Evolutionary conservation across 169 alveolate species (phyloP), one percentile per base, ranked within the genome.

Genomic region (Cryptosporidium canis): DNA sequence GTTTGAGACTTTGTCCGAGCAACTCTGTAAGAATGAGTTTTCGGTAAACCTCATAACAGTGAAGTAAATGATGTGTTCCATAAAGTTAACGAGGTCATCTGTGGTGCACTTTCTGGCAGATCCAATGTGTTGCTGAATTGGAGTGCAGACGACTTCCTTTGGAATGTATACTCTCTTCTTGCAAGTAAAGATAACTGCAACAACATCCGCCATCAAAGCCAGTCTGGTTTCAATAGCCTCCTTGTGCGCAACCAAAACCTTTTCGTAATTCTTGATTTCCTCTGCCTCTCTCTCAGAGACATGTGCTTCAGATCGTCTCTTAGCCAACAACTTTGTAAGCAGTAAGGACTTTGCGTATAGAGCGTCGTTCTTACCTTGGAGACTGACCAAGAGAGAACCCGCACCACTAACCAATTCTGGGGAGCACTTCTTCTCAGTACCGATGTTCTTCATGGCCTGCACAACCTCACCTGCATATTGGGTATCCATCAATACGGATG

Each of bases 351-450:
- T 67, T 2, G 83, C 33, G 21, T 33, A n/a, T 33, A 67, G 33
- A 2, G 44, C 66, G 3, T 67, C 83, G 29, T 67, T 67, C 33
- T 67, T 67, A 35, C 63, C n/a, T 29, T 67, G 83, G 3, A 67
- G 33, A 45, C 33, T 43, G 8, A 51, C 63, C 0, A 67, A 51
- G 0, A 51, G 24, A 14, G 45, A 67, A 45, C 56, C 64, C 1
- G 31, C n/a, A 1, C 63, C 41, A 0, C 7, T 14, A 5, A 29
- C 27, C 1, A 67, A 1, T 18, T 37, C 64, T 1, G 2, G 3
- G 4, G 83, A 67, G 16, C 83, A 67, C 7, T 27, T 21, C 31
- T 6, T 27, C 18, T 61, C 68, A 35, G 27, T 5, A 3, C n/a
- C 31, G 9, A 61, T 39, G 3, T 11, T 16, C 0, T 61, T 21